phyloP scores from a whole-genome alignment of 768 basidiomycete species.

The Stropharia rugosoannulata region DNA sequence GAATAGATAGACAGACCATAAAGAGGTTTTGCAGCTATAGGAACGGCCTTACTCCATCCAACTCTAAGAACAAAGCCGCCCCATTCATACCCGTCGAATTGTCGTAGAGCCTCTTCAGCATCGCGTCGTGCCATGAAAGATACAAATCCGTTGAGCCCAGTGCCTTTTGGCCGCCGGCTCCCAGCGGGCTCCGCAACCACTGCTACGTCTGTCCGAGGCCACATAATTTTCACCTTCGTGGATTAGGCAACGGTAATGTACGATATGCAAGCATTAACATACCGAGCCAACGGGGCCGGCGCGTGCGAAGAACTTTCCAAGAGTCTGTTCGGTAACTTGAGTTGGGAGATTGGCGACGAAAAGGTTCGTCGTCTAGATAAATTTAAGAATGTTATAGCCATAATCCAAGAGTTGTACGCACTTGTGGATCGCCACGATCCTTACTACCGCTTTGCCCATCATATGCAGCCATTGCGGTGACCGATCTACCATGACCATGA shows the following conservation, averaged over 20 bases:
- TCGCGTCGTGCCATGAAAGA: slow-evolving; percentile 93
- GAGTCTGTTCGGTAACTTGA: slow-evolving; percentile 78
- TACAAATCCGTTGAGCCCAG: slow-evolving; percentile 93
- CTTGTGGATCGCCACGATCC: slow-evolving; percentile 86
- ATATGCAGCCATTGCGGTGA: slow-evolving; percentile 93
- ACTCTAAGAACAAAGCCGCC: slow-evolving; percentile 84
- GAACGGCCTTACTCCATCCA: slow-evolving; percentile 97
- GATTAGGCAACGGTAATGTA: background rate
- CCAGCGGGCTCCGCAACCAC: slow-evolving; percentile 73
- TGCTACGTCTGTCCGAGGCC: slow-evolving; percentile 84
- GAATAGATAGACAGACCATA: slow-evolving; percentile 55
- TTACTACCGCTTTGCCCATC: slow-evolving; percentile 90
- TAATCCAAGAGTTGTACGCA: slow-evolving; percentile 28
- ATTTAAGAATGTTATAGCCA: background rate
- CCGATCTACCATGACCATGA: slow-evolving; percentile 67
- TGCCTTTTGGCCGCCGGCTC: slow-evolving; percentile 65
- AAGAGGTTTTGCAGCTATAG: slow-evolving; percentile 73
- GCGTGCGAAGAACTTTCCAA: slow-evolving; percentile 91
- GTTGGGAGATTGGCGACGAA: slow-evolving; percentile 93
- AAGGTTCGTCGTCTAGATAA: slow-evolving; percentile 83
- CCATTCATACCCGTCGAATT: slow-evolving; percentile 95
- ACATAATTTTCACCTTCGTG: slow-evolving; percentile 91
- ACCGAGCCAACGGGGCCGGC: slow-evolving; percentile 93
- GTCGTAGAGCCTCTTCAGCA: slow-evolving; percentile 85
- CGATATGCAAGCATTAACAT: slow-evolving; percentile 16